These are phyloP conservation scores for Wickerhamiella parazyma DNA, from an alignment of 805 yeast species.

Conservation along the genomic window DNA sequence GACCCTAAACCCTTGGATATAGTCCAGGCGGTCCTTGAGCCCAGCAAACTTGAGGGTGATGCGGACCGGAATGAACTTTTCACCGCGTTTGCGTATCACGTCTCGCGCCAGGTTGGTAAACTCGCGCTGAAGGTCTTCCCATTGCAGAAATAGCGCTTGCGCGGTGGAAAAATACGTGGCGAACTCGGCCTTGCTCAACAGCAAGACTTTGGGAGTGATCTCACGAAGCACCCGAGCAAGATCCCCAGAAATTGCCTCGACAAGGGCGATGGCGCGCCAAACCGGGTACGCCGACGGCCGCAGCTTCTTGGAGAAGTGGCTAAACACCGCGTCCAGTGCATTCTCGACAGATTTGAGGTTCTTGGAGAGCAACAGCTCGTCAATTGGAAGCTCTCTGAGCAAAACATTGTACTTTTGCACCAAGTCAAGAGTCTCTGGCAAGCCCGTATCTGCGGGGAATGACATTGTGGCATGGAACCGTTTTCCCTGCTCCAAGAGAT, in stretches of 20 bases:
- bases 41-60: constrained; percentile 34
- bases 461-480: constrained; percentile 69
- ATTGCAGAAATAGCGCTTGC: constrained; percentile 29
- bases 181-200: constrained; percentile 32
- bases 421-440: constrained; percentile 38
- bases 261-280: constrained; percentile 46
- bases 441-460: constrained; percentile 56
- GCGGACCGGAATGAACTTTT: constrained; percentile 52
- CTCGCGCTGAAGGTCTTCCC: constrained; percentile 53
- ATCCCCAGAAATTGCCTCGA: constrained; percentile 51
- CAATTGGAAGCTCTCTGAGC: constrained; percentile 56
- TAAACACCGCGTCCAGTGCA: constrained; percentile 38
- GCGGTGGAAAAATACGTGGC: constrained; percentile 23
- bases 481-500: constrained; percentile 51
- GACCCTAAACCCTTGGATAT: constrained; percentile 34
- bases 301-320: constrained; percentile 46
- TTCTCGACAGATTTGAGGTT: constrained; percentile 33
- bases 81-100: constrained; percentile 55
- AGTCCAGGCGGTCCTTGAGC: constrained; percentile 33
- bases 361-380: constrained; percentile 38
- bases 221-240: constrained; percentile 34
- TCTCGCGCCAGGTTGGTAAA: constrained; percentile 60
- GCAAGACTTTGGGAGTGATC: constrained; percentile 33
- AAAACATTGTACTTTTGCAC: constrained; percentile 49
- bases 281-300: constrained; percentile 50